These are phyloP conservation scores for Vigna radiata DNA, from an alignment of 306 rosid species.

Conservation along the genomic window DNA sequence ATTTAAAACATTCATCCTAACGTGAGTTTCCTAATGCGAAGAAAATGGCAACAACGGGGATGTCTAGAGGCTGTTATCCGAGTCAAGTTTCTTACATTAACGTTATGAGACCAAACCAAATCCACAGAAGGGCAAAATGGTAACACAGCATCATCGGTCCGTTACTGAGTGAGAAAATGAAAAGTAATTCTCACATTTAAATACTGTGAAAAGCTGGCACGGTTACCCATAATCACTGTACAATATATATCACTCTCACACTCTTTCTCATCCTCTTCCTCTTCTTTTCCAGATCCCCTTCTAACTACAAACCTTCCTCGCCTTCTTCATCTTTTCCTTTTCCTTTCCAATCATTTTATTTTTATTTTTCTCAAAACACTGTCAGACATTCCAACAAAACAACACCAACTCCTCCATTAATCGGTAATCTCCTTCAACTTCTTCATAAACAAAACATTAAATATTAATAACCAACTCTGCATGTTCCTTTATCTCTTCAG, in stretches of 20 bases:
- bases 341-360: neutral
- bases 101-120: neutral
- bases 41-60: neutral
- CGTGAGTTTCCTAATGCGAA: neutral
- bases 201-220: neutral
- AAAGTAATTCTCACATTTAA: conserved; percentile 24
- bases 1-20: neutral
- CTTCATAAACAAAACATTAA: too few species aligned
- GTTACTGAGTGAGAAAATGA: neutral
- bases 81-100: neutral
- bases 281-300: conserved; percentile 46
- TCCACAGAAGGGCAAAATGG: conserved; percentile 28
- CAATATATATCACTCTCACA: conserved; percentile 35
- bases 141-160: neutral
- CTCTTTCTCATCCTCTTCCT: conserved; percentile 24
- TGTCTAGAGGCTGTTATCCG: neutral
- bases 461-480: neutral
- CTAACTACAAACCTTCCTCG: neutral
- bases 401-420: conserved; percentile 7
- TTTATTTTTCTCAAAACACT: neutral
- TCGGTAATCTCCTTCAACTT: conserved; percentile 50
- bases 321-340: conserved; percentile 14
- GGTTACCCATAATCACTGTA: neutral
- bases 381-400: neutral
- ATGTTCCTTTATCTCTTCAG: neutral